A percentile compares a stretch with the other conserved stretches of the same genome.
phyloP scores from a whole-genome alignment of 2,329 filamentous ascomycete species.

The Ophiostoma ulmi region DNA sequence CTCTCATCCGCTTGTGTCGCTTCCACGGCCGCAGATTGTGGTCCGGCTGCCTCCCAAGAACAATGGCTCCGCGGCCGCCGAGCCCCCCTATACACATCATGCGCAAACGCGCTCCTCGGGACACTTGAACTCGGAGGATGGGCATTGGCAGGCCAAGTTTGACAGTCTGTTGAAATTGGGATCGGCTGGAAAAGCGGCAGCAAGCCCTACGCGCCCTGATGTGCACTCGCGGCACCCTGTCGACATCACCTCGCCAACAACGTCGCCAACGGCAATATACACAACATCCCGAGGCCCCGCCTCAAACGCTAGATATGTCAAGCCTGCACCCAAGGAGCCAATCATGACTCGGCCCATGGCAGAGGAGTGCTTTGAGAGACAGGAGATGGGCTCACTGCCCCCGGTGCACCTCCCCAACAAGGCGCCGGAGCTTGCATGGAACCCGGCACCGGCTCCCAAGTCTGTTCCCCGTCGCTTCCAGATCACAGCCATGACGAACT shows the following conservation, averaged over 20 bases:
- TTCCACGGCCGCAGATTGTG: constrained; percentile 66
- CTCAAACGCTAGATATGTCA: constrained; percentile 37
- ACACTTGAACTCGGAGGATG: constrained; percentile 16
- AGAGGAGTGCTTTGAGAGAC: constrained; percentile 75
- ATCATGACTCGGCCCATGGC: constrained; percentile 63
- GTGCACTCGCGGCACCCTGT: constrained; percentile 32
- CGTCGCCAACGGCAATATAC: not conserved
- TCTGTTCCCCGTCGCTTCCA: constrained; percentile 49
- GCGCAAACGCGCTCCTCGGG: not conserved
- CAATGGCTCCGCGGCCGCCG: constrained; percentile 29
- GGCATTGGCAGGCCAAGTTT: constrained; percentile 69
- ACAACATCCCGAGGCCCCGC: not conserved
- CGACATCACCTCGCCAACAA: not conserved
- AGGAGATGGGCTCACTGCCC: constrained; percentile 73
- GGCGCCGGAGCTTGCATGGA: constrained; percentile 59
- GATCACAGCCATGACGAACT: constrained; percentile 42
- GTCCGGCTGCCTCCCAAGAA: constrained; percentile 70
- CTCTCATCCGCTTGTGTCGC: constrained; percentile 60
- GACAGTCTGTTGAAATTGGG: constrained; percentile 64
- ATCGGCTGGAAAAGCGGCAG: constrained; percentile 49
- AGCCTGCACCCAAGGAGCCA: constrained; percentile 37
- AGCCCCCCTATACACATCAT: not conserved
- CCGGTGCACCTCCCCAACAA: constrained; percentile 61
- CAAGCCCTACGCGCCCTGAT: constrained; percentile 37
- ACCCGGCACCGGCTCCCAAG: constrained; percentile 52